Percentiles rank a stretch among this genome's conserved stretches.
Conservation (phyloP, 805 yeast genomes). For the Teunomyces kruisii region DNA sequence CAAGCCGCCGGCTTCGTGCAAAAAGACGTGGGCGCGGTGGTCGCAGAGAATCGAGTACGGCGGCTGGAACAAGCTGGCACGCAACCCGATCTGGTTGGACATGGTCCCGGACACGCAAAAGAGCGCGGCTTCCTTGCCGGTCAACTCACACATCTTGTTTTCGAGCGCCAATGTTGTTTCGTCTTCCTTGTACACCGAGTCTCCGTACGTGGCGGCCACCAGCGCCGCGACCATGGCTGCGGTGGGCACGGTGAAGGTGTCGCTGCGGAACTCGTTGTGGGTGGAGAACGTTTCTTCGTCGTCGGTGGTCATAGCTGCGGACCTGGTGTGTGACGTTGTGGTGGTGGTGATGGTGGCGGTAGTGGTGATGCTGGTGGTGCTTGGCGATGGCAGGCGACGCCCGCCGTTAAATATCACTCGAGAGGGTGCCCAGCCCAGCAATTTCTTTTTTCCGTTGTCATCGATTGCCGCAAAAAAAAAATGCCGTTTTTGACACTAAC, state of each 20-base stretch:
- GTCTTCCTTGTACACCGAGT: constrained; percentile 88
- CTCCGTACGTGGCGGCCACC: constrained; percentile 62
- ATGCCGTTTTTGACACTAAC: neutral
- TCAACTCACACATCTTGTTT: constrained; percentile 56
- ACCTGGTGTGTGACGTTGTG: too few relatives aligned
- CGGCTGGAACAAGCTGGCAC: constrained; percentile 76
- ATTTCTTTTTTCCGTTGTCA: neutral
- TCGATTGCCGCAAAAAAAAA: neutral
- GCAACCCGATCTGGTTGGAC: constrained; percentile 82
- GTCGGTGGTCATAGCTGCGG: constrained; percentile 11
- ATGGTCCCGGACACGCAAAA: constrained; percentile 88
- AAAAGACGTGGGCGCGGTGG: constrained; percentile 77
- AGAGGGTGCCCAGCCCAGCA: too few relatives aligned
- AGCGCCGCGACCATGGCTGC: constrained; percentile 47
- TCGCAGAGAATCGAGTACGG: constrained; percentile 88
- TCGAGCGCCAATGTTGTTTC: constrained; percentile 65
- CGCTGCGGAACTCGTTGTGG: constrained; percentile 52
- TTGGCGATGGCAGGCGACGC: too few relatives aligned
- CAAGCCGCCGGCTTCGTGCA: constrained; percentile 88
- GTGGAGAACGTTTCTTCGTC: constrained; percentile 22
- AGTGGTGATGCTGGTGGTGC: too few relatives aligned
- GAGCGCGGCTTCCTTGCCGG: constrained; percentile 80
- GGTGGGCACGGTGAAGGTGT: constrained; percentile 90
- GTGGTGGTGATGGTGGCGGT: too few relatives aligned
- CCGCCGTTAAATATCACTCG: too few relatives aligned